Conservation (phyloP, 2,329 filamentous ascomycete species). For the Chalaropsis thielavioides region DNA sequence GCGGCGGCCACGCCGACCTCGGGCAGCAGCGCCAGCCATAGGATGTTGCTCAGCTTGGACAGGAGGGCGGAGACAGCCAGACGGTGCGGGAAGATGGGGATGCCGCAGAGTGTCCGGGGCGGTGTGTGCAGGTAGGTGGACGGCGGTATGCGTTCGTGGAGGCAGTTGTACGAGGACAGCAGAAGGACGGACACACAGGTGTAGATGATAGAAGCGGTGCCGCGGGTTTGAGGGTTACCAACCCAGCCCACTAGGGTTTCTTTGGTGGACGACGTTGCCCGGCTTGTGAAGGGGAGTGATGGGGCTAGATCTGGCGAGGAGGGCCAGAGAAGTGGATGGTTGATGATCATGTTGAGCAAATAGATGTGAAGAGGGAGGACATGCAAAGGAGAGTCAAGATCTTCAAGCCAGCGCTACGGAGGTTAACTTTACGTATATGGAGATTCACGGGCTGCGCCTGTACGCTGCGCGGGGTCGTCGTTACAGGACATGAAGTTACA, state of each 20-base stretch:
- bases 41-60: not conserved
- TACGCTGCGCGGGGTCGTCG: not conserved
- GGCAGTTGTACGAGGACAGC: constrained; percentile 12
- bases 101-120: not conserved
- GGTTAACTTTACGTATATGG: not conserved
- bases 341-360: not conserved
- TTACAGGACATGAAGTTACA: not conserved
- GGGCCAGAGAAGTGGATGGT: not conserved
- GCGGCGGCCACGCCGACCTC: constrained; percentile 3
- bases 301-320: not conserved
- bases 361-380: too few species aligned
- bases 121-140: not conserved
- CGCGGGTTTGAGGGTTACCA: not conserved
- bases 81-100: not conserved
- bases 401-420: not conserved
- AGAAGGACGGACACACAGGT: constrained; percentile 9
- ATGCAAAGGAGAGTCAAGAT: not conserved
- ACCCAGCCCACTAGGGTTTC: constrained; percentile 1
- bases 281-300: not conserved
- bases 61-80: not conserved
- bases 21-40: not conserved
- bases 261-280: not conserved
- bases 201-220: constrained; percentile 8
- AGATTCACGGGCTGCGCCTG: not conserved
- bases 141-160: not conserved